phyloP scores from a whole-genome alignment of 352 stramenopile species.

The Globisporangium mamillatum region DNA sequence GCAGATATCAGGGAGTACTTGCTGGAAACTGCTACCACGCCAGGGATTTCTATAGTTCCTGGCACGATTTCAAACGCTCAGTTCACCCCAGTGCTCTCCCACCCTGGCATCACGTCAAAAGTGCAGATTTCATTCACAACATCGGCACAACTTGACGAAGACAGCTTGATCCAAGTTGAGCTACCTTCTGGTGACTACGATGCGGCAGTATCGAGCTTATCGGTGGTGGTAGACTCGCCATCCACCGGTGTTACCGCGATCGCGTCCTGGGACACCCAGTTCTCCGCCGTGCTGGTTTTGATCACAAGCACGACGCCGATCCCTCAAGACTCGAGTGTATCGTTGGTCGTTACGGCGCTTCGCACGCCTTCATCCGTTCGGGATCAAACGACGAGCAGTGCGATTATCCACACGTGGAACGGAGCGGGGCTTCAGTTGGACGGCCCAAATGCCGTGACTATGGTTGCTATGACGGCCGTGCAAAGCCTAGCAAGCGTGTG shows the following conservation, averaged over 20 bases:
- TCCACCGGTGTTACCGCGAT: conserved; percentile 25
- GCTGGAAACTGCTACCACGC: conserved; percentile 27
- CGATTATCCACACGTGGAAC: conserved; percentile 52
- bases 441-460: conserved; percentile 24
- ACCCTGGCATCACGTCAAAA: conserved; percentile 44
- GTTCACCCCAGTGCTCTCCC: conserved; percentile 28
- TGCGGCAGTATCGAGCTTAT: conserved; percentile 21
- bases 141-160: conserved; percentile 34
- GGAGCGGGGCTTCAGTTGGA: conserved; percentile 36
- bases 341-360: conserved; percentile 36
- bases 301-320: conserved; percentile 32
- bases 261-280: conserved; percentile 33
- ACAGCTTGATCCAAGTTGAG: conserved; percentile 39
- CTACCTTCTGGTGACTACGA: conserved; percentile 42
- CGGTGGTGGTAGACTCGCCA: conserved; percentile 20
- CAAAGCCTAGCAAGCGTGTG: conserved; percentile 32
- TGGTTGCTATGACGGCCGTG: conserved; percentile 40
- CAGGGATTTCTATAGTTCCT: conserved; percentile 29
- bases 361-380: conserved; percentile 51
- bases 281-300: conserved; percentile 36
- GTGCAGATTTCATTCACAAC: conserved; percentile 48
- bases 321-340: conserved; percentile 24
- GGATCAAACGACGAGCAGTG: conserved; percentile 13
- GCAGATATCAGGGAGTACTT: conserved; percentile 32
- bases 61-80: conserved; percentile 33